Evolutionary conservation across 805 yeast genomes (phyloP).

Genomic region (Starmerella scarabaei): DNA sequence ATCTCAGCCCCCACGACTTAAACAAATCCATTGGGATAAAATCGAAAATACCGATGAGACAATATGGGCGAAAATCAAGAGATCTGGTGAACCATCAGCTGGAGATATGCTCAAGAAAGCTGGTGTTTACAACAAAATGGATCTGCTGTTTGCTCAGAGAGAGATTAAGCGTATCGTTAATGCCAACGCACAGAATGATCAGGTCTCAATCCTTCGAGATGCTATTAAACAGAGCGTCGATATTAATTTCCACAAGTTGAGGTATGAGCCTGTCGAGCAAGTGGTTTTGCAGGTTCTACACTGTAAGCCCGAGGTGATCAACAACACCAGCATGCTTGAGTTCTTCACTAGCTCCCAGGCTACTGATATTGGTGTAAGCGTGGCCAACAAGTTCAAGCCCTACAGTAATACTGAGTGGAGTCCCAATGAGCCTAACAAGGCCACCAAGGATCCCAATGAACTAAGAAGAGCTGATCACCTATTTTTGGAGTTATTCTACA

Average conservation of each 20-base stretch:
- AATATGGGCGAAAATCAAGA: constrained; percentile 49
- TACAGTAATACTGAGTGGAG: constrained; percentile 59
- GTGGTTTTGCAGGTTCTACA: constrained; percentile 57
- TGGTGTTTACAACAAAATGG: constrained; percentile 77
- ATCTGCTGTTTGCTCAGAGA: constrained; percentile 75
- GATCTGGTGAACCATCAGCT: constrained; percentile 39
- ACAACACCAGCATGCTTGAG: constrained; percentile 64
- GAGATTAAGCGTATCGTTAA: constrained; percentile 40
- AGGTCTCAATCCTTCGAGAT: constrained; percentile 56
- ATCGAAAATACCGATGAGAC: constrained; percentile 73
- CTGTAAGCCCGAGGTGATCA: constrained; percentile 62
- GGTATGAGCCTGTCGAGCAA: constrained; percentile 46
- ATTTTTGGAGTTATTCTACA: constrained; percentile 68
- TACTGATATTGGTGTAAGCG: constrained; percentile 56
- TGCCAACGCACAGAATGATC: constrained; percentile 33
- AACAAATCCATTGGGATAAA: constrained; percentile 96
- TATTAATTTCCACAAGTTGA: constrained; percentile 73
- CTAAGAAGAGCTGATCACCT: constrained; percentile 79
- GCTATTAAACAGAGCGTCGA: constrained; percentile 92
- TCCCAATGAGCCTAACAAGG: constrained; percentile 26
- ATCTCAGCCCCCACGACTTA: constrained; percentile 34
- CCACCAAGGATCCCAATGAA: constrained; percentile 61
- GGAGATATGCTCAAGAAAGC: constrained; percentile 53
- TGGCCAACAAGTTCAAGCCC: constrained; percentile 64
- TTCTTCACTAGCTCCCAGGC: constrained; percentile 67